Percentiles rank a stretch among this genome's conserved stretches.
Evolutionary conservation across 129 eudicot species (phyloP).

Genomic region (Mikania micrantha): DNA sequence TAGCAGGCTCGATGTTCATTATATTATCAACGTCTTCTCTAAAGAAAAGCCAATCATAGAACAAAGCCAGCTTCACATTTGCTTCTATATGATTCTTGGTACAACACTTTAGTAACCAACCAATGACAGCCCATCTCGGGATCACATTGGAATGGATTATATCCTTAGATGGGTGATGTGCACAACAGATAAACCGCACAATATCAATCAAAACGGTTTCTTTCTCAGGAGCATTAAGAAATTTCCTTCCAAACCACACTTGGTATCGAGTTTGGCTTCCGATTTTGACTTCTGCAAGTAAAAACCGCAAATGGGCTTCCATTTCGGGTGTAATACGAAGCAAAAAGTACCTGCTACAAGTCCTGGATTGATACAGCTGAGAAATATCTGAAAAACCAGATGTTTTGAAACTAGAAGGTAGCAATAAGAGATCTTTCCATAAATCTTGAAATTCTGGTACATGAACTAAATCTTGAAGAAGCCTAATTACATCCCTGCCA

Average conservation of each 20-base stretch:
- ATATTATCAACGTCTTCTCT: constrained; percentile 48
- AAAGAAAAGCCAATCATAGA: constrained; percentile 83
- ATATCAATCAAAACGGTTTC: constrained; percentile 52
- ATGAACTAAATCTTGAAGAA: constrained; percentile 70
- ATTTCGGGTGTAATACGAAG: constrained; percentile 73
- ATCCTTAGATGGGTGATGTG: constrained; percentile 62
- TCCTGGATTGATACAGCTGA: constrained; percentile 43
- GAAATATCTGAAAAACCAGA: constrained; percentile 44
- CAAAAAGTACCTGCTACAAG: constrained; percentile 51
- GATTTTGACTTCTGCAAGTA: constrained; percentile 61
- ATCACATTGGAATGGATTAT: constrained; percentile 45
- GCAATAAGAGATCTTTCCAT: constrained; percentile 60
- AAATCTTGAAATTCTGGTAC: constrained; percentile 59
- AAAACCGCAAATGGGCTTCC: constrained; percentile 65
- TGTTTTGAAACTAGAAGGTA: constrained; percentile 34
- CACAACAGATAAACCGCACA: constrained; percentile 72
- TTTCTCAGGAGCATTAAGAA: constrained; percentile 37
- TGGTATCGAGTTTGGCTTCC: constrained; percentile 66
- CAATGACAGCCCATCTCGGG: constrained; percentile 86
- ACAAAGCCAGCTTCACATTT: constrained; percentile 60
- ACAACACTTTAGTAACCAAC: constrained; percentile 64
- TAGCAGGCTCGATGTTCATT: constrained; percentile 80
- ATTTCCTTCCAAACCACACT: constrained; percentile 61
- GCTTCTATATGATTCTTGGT: constrained; percentile 55
- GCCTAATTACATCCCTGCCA: constrained; percentile 80